These are phyloP conservation scores for Echria macrotheca DNA, from an alignment of 495 filamentous ascomycete species.

Conservation along the genomic window DNA sequence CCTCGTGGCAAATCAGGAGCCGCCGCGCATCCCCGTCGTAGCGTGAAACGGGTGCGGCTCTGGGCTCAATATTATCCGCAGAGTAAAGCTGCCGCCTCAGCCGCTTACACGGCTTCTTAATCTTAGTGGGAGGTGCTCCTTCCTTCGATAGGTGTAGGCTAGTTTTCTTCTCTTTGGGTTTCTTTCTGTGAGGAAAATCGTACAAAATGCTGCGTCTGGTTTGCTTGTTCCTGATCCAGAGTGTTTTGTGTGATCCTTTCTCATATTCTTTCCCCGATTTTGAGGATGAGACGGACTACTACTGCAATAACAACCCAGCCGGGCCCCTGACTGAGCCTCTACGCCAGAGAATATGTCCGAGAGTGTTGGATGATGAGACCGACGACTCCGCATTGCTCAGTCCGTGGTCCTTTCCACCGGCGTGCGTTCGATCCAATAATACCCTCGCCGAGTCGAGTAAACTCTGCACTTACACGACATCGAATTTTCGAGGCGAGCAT, in stretches of 20 bases:
- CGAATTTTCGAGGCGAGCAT: constrained; percentile 16
- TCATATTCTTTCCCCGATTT: background rate
- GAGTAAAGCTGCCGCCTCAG: background rate
- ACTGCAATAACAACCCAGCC: constrained; percentile 20
- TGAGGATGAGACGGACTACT: background rate
- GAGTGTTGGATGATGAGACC: constrained; percentile 23
- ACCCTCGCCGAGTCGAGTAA: constrained; percentile 9
- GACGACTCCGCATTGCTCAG: constrained; percentile 2
- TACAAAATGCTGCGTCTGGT: background rate
- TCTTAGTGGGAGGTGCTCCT: background rate
- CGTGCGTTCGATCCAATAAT: constrained; percentile 17
- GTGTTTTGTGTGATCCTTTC: background rate
- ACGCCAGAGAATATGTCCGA: constrained; percentile 13
- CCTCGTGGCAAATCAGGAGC: background rate
- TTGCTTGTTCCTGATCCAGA: background rate
- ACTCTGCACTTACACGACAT: constrained; percentile 24
- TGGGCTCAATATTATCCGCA: background rate
- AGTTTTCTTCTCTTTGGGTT: background rate
- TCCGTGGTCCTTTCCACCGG: constrained; percentile 26
- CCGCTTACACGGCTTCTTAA: background rate
- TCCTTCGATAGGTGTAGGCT: background rate
- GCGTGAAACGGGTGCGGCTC: constrained; percentile 5
- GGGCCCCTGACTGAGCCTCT: constrained; percentile 15
- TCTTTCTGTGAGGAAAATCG: background rate
- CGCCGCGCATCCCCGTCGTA: background rate